These are phyloP conservation scores for Kluyveromyces aestuarii DNA, from an alignment of 805 yeast genomes.

Conservation along the genomic window DNA sequence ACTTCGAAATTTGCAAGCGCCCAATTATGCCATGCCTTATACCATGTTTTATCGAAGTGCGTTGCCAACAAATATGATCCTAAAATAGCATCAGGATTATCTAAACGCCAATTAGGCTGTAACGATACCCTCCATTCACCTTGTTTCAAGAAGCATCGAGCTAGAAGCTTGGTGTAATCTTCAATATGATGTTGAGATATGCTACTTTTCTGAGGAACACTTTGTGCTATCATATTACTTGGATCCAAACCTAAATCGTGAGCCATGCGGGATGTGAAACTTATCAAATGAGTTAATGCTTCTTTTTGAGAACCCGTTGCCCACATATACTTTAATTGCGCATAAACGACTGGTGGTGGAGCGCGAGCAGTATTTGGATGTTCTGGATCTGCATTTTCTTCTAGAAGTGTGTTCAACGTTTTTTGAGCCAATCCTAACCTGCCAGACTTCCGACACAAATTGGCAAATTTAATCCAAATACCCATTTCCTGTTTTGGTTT, in stretches of 20 bases:
- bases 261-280: constrained; percentile 85
- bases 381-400: constrained; percentile 53
- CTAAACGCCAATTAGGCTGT: constrained; percentile 70
- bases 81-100: constrained; percentile 70
- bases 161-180: constrained; percentile 74
- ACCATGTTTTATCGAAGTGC: constrained; percentile 88
- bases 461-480: constrained; percentile 97
- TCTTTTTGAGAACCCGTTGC: constrained; percentile 83
- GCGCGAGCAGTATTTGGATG: constrained; percentile 60
- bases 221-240: constrained; percentile 79
- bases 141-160: constrained; percentile 92
- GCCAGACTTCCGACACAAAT: constrained; percentile 89
- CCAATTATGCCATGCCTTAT: constrained; percentile 99
- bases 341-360: constrained; percentile 95
- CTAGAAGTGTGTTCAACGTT: constrained; percentile 70
- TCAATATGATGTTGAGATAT: constrained; percentile 55
- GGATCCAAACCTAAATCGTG: constrained; percentile 81
- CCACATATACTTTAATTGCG: constrained; percentile 96
- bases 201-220: constrained; percentile 53
- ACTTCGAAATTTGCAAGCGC: constrained; percentile 97
- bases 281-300: constrained; percentile 77
- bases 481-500: constrained; percentile 95
- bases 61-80: constrained; percentile 92
- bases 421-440: constrained; percentile 88
- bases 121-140: constrained; percentile 96